These are phyloP conservation scores for Puccinia coronata DNA, from an alignment of 1,284 basidiomycete species.

Conservation along the genomic window DNA sequence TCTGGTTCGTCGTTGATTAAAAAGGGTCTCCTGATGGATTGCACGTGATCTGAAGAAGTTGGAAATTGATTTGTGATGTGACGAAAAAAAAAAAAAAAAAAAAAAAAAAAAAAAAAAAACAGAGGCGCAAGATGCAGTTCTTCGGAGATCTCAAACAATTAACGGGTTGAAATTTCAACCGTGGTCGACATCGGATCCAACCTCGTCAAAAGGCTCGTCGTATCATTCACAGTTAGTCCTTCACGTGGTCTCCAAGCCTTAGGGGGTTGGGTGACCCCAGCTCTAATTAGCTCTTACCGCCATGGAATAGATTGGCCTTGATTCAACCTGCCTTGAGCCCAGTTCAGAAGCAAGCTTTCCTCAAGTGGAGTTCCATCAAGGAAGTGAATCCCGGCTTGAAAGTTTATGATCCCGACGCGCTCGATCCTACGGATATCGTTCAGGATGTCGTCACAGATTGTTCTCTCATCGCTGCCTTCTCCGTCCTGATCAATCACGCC, in stretches of 20 bases:
- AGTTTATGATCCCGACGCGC: constrained; percentile 9
- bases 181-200: constrained; percentile 6
- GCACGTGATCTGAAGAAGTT: too few relatives aligned
- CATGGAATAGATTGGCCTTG: background rate
- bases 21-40: too few relatives aligned
- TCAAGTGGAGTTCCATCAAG: constrained; percentile 27
- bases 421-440: constrained; percentile 45
- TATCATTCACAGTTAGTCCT: background rate
- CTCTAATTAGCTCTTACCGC: background rate
- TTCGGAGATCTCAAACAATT: constrained; percentile 35
- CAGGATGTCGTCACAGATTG: constrained; percentile 48
- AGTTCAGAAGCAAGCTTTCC: constrained; percentile 15
- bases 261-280: too few relatives aligned
- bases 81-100: too few relatives aligned
- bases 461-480: constrained; percentile 44
- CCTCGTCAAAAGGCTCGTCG: background rate
- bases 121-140: constrained; percentile 42
- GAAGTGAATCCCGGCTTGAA: background rate
- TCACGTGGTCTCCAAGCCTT: background rate
- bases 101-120: constrained; percentile 4
- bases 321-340: constrained; percentile 30
- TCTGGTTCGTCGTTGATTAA: constrained; percentile 6
- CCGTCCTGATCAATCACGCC: constrained; percentile 39
- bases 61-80: too few relatives aligned
- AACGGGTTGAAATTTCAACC: constrained; percentile 20